Evolutionary conservation across 257 asterid species (phyloP).

Genomic region (Solanum etuberosum): DNA sequence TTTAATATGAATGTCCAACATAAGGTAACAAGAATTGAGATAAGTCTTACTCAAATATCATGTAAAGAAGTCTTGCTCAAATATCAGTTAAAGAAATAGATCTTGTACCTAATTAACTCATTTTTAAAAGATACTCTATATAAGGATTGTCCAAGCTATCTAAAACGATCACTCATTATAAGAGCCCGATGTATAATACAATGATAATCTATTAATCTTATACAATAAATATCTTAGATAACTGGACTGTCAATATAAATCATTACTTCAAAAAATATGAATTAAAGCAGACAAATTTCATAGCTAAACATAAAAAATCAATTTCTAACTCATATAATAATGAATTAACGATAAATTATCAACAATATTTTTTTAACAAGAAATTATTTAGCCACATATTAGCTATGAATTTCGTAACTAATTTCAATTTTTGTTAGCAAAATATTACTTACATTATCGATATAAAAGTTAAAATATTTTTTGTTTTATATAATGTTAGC

Average conservation of each 20-base stretch:
- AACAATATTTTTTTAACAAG: neutral
- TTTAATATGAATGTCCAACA: too few species aligned
- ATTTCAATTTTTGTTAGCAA: neutral
- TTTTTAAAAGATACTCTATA: neutral
- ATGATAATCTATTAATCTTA: neutral
- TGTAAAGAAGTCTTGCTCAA: too few species aligned
- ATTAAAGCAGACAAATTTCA: neutral
- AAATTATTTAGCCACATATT: neutral
- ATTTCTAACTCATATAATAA: neutral
- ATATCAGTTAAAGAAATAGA: too few species aligned
- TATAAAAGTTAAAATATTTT: neutral
- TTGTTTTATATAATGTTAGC: slow-evolving; percentile 1
- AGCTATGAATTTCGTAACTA: neutral
- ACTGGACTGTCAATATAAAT: neutral
- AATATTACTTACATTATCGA: neutral
- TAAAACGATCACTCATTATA: too few species aligned
- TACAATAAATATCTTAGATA: neutral
- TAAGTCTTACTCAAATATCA: too few species aligned
- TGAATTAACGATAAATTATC: neutral
- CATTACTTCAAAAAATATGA: neutral
- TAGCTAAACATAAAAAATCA: neutral
- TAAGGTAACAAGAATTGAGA: too few species aligned
- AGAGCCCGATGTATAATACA: too few species aligned
- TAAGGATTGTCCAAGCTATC: too few species aligned
- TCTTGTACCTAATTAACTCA: neutral